Conservation (phyloP, 192 early-diverging fungal species). For the Phycomyces nitens region DNA sequence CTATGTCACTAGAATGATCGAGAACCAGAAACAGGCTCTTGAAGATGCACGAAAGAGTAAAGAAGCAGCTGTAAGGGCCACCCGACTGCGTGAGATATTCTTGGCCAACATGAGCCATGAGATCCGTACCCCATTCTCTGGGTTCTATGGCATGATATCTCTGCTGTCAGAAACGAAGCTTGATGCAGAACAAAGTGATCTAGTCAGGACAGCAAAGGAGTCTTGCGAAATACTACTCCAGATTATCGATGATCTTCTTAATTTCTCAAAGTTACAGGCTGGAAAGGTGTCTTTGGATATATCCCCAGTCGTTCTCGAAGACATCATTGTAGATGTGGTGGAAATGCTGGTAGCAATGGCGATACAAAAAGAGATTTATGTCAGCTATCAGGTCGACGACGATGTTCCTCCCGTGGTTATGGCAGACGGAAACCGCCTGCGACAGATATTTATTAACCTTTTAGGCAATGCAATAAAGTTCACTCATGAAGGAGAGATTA, state of each 20-base stretch:
- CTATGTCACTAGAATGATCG: slow-evolving; percentile 24
- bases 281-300: slow-evolving; percentile 46
- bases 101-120: slow-evolving; percentile 39
- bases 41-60: slow-evolving; percentile 34
- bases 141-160: slow-evolving; percentile 48
- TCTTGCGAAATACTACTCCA: slow-evolving; percentile 48
- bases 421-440: slow-evolving; percentile 63
- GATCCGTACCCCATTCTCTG: slow-evolving; percentile 47
- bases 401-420: slow-evolving; percentile 56
- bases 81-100: slow-evolving; percentile 30
- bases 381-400: slow-evolving; percentile 54
- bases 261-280: slow-evolving; percentile 48
- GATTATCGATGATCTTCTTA: slow-evolving; percentile 48
- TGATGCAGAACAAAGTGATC: slow-evolving; percentile 45
- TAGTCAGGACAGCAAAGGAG: slow-evolving; percentile 49
- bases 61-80: slow-evolving; percentile 31
- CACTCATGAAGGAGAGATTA: slow-evolving; percentile 54
- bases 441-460: slow-evolving; percentile 73
- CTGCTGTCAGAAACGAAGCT: slow-evolving; percentile 41
- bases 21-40: slow-evolving; percentile 30
- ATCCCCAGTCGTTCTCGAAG: slow-evolving; percentile 40
- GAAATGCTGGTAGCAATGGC: slow-evolving; percentile 63
- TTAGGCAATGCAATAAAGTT: slow-evolving; percentile 76
- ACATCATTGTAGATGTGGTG: slow-evolving; percentile 44
- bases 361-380: slow-evolving; percentile 55